Percentiles rank a stretch among this genome's conserved stretches.
phyloP scores from a whole-genome alignment of 306 rosid species.

The Malus asiatica region DNA sequence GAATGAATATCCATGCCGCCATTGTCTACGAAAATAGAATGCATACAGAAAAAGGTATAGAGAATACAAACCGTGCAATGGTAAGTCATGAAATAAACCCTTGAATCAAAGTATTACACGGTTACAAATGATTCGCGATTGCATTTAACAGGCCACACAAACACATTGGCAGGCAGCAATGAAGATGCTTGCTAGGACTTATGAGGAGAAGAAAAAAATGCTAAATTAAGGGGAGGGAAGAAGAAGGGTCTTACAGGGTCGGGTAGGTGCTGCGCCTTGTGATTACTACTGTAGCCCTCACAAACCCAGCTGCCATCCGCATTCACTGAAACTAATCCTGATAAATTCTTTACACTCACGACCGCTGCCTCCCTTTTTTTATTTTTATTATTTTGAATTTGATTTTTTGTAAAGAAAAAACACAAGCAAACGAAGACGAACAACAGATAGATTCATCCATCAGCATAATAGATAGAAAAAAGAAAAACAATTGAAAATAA shows the following conservation, averaged over 20 bases:
- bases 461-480: not conserved
- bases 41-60: not conserved
- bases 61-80: not conserved
- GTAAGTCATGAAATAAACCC: not conserved
- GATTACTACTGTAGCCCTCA: conserved; percentile 37
- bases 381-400: not conserved
- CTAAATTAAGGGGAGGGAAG: not conserved
- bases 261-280: conserved; percentile 47
- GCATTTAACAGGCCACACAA: too few species aligned
- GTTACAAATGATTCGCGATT: not conserved
- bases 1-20: not conserved
- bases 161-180: not conserved
- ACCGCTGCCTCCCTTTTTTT: conserved; percentile 47
- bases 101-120: not conserved
- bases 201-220: not conserved
- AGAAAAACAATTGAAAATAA: not conserved
- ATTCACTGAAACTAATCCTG: conserved; percentile 55
- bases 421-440: not conserved
- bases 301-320: conserved; percentile 63
- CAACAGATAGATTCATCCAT: not conserved
- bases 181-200: not conserved
- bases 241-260: conserved; percentile 53
- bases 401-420: conserved; percentile 1
- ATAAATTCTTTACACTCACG: conserved; percentile 63
- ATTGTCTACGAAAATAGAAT: not conserved